A percentile compares a stretch with the other conserved stretches of the same genome.
Evolutionary conservation across 768 basidiomycete species (phyloP).

Genomic region (Boletus coccyginus): DNA sequence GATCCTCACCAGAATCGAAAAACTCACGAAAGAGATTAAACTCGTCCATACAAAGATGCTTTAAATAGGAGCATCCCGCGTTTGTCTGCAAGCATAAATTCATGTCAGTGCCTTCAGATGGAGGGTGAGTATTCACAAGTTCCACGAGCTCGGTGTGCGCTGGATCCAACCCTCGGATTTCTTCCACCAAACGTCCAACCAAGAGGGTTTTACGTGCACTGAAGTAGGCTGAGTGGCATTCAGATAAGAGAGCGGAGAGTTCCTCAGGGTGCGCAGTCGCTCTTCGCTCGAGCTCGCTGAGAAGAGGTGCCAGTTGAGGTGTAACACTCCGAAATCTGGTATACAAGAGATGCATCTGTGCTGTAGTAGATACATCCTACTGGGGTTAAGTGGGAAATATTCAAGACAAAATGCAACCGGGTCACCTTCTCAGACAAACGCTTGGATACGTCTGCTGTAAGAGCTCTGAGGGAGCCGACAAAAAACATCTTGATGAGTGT

Average conservation of each 20-base stretch:
- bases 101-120: not conserved
- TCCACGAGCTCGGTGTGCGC: constrained; percentile 81
- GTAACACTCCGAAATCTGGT: constrained; percentile 80
- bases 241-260: constrained; percentile 70
- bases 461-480: constrained; percentile 74
- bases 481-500: constrained; percentile 98
- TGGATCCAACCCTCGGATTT: constrained; percentile 83
- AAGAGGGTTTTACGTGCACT: constrained; percentile 68
- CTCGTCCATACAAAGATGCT: constrained; percentile 88
- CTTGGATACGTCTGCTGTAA: constrained; percentile 75
- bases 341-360: constrained; percentile 84
- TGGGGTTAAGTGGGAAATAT: not conserved
- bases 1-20: constrained; percentile 82
- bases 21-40: constrained; percentile 82
- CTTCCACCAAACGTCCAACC: constrained; percentile 68
- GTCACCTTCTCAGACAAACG: constrained; percentile 72
- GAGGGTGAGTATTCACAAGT: constrained; percentile 49
- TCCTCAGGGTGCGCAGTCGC: constrained; percentile 80
- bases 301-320: constrained; percentile 67
- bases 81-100: constrained; percentile 57
- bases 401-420: not conserved
- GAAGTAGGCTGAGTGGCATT: constrained; percentile 89
- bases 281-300: constrained; percentile 83
- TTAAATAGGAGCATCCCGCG: constrained; percentile 88
- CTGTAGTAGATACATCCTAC: constrained; percentile 76